Evolutionary conservation across 2,329 filamentous ascomycete species (phyloP), one percentile per base, ranked within the genome.

Genomic region (Teratosphaeria destructans): DNA sequence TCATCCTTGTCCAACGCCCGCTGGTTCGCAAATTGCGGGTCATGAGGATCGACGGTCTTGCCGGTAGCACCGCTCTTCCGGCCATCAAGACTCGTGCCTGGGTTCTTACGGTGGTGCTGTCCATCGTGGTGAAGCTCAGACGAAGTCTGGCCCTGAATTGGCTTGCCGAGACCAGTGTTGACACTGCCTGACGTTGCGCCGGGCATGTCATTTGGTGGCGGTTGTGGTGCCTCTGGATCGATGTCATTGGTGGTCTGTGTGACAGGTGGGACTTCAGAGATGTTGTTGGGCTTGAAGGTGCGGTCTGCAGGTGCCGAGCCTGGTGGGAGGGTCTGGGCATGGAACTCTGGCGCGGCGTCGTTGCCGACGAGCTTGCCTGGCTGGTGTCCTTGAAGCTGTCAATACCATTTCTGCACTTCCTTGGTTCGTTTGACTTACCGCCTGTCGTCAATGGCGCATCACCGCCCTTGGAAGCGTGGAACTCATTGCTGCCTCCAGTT

Each of bases 291-390:
- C 11, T 71, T 65, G 74, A 76, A 80, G 19, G 76, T 76, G 16
- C 66, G 70, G 49, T 73, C 70, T 0, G 73, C 63, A 1, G 87
- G 87, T 0, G 87, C 87, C 3, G 82, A 82, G 61, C 87, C 87
- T 0, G 85, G 74, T 0, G 85, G 79, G 39, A 84, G 74, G 1
- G 79, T 80, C 70, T 90, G 65, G 27, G 82, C 81, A 66, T 81
- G 76, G 76, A 88, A 90, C 68, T 88, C 86, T 23, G 83, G 83
- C 12, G 73, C 69, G 27, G 75, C 74, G 57, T 86, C 84, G 64
- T 84, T 82, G 67, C 82, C 82, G 60, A 83, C 79, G 62, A 82
- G 79, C 65, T 79, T 76, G 57, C 86, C 86, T 3, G 81, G 80
- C 68, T 84, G 78, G 72, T 90, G 86, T 85, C 88, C 65, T 54